Percentiles rank a stretch among this genome's conserved stretches.
phyloP scores from a whole-genome alignment of 495 filamentous ascomycete species.

The Hypoxylon rickii region DNA sequence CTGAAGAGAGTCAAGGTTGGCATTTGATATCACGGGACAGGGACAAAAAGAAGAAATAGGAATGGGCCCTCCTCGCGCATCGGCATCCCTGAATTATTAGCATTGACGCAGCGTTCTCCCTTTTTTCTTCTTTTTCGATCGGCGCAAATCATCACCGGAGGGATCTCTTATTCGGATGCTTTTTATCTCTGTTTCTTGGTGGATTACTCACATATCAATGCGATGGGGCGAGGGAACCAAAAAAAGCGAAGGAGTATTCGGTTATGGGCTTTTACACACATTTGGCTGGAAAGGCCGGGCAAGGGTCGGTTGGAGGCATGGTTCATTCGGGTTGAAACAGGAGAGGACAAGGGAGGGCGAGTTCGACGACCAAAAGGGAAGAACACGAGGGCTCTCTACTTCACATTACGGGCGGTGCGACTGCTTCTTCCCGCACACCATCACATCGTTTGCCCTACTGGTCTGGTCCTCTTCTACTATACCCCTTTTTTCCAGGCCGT shows the following conservation, averaged over 20 bases:
- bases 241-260: conserved; percentile 35
- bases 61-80: conserved; percentile 22
- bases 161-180: conserved; percentile 7
- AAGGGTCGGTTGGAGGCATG: conserved; percentile 4
- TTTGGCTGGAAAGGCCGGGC: conserved; percentile 2
- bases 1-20: conserved; percentile 17
- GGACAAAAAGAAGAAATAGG: conserved; percentile 3
- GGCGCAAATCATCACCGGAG: conserved; percentile 27
- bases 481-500: conserved; percentile 1
- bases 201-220: conserved; percentile 13
- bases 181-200: conserved; percentile 10
- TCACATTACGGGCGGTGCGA: too few species aligned
- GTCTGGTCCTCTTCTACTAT: conserved; percentile 2
- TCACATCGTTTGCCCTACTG: conserved; percentile 4
- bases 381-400: too few species aligned
- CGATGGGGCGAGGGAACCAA: conserved; percentile 21
- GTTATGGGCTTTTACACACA: conserved; percentile 18
- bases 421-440: too few species aligned
- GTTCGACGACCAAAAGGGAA: conserved; percentile 16
- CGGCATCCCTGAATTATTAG: conserved; percentile 36
- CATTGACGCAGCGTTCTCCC: conserved; percentile 34
- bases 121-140: conserved; percentile 18
- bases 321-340: neutral
- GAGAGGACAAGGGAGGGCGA: conserved; percentile 7
- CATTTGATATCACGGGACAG: conserved; percentile 23